phyloP scores from a whole-genome alignment of 345 rosid genomes.

The Tarenaya hassleriana region DNA sequence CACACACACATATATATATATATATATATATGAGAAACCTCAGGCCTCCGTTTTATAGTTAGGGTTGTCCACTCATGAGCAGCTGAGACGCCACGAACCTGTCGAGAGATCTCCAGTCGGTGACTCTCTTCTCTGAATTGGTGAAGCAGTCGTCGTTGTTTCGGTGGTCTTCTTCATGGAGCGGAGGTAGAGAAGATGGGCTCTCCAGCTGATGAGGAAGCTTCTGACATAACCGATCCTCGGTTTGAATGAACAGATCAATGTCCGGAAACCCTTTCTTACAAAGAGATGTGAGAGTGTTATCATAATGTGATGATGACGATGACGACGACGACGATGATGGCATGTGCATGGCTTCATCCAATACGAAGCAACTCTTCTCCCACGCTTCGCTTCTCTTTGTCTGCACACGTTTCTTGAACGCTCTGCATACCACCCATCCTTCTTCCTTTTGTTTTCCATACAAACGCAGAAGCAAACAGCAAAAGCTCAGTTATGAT shows the following conservation, averaged over 20 bases:
- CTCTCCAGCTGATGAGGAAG: slow-evolving; percentile 91
- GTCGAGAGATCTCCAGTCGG: slow-evolving; percentile 91
- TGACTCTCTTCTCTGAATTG: slow-evolving; percentile 37
- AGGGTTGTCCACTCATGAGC: slow-evolving; percentile 52
- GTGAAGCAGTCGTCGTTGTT: slow-evolving; percentile 22
- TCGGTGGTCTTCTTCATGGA: slow-evolving; percentile 31
- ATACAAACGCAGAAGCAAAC: no score
- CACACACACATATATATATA: no score
- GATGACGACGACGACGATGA: slow-evolving; percentile 38
- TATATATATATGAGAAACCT: not conserved
- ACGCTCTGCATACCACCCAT: slow-evolving; percentile 99
- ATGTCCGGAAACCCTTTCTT: slow-evolving; percentile 46
- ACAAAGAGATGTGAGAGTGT: slow-evolving; percentile 18
- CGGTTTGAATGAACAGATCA: slow-evolving; percentile 34
- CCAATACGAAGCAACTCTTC: slow-evolving; percentile 41
- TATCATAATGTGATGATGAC: slow-evolving; percentile 14
- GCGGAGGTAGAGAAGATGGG: slow-evolving; percentile 40
- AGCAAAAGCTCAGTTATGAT: no score
- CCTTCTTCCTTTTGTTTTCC: slow-evolving; percentile 97
- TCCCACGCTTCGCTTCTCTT: slow-evolving; percentile 67
- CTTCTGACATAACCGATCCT: slow-evolving; percentile 48
- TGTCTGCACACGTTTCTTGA: slow-evolving; percentile 60
- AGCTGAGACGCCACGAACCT: slow-evolving; percentile 94
- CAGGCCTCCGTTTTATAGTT: not conserved
- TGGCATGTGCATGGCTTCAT: slow-evolving; percentile 17